Base-by-base conservation (phyloP, 2,329 filamentous ascomycete genomes). In the Neodidymelliopsis sp. region DNA sequence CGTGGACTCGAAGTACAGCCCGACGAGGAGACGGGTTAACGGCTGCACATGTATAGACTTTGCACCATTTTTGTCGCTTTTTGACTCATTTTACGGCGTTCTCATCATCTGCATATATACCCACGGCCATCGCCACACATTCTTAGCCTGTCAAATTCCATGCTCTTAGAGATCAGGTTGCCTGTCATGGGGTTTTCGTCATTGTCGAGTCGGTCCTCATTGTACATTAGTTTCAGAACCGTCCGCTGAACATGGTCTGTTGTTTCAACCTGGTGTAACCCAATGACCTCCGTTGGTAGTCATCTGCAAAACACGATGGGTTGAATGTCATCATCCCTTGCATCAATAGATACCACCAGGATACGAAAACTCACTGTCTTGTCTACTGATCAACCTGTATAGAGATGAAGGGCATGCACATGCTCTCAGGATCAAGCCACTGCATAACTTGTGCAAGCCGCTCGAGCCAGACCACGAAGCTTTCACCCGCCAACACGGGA, bases 1-100 rank as follows among this genome's bases (percentile, higher is more conserved):
- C 81, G 84, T 56, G 82, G 84, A 5, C 73, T 90, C 5, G 87
- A 84, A 27, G 74, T 80, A 10, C 73, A 78, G 49, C 66, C 45
- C 28, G 48, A 57, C 28, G 44, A 54, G 13, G 53, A 57, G 2
- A 7, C 18, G 6, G 19, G 15, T 8, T 41, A 27, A 42, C 13
- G 12, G 24, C 7, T 12, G 24, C 24, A 27, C 24, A 7, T 12
- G 12, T 27, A 27, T 27, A n/a, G n/a, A n/a, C n/a, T 27, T 27
- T 27, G 24, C 24, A 27, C 24, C 12, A 27, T 27, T 12, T 27
- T 27, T 27, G n/a, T 6, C 9, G 19, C 27, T 22, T 33, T 2
- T 18, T 24, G 10, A 20, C 16, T 13, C 10, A 8, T 9, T 10
- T 22, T 12, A 25, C 13, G 16, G 28, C 33, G 30, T 41, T 20